Evolutionary conservation across 2,329 filamentous ascomycete genomes (phyloP).

Genomic region (Sporothrix brasiliensis): DNA sequence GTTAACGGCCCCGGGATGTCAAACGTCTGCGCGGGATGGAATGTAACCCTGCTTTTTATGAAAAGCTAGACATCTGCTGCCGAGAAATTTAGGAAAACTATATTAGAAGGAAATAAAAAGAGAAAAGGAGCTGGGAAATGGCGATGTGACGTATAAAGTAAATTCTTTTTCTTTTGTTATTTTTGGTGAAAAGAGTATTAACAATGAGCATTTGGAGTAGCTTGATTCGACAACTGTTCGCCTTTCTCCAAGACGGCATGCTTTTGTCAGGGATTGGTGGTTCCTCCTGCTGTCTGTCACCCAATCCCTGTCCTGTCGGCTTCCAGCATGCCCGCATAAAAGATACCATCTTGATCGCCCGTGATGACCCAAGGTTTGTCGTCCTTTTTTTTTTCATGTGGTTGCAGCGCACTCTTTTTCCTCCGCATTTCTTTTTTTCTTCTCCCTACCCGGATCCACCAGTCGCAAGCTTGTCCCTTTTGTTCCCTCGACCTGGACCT

Average conservation of each 20-base stretch:
- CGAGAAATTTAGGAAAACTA: no score
- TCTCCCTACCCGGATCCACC: conserved; percentile 1
- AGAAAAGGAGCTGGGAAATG: no score
- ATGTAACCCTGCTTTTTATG: conserved; percentile 4
- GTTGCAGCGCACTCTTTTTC: neutral
- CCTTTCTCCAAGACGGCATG: neutral
- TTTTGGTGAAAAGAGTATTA: no score
- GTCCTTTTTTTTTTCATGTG: neutral
- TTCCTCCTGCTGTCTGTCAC: neutral
- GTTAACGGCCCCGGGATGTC: neutral
- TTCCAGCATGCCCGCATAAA: conserved; percentile 21
- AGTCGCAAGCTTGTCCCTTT: neutral
- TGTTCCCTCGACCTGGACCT: neutral
- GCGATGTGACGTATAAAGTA: no score
- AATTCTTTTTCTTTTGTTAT: neutral
- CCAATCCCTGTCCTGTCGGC: conserved; percentile 11
- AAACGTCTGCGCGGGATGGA: conserved; percentile 6
- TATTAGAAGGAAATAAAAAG: no score
- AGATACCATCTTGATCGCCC: conserved; percentile 25
- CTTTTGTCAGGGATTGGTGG: neutral
- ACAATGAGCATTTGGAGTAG: no score
- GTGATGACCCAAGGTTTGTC: conserved; percentile 17
- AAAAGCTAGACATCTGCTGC: neutral
- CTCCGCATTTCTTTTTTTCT: neutral
- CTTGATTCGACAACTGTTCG: no score